These are phyloP conservation scores for Aquilaria yunnanensis DNA, from an alignment of 345 rosid genomes.

Conservation along the genomic window DNA sequence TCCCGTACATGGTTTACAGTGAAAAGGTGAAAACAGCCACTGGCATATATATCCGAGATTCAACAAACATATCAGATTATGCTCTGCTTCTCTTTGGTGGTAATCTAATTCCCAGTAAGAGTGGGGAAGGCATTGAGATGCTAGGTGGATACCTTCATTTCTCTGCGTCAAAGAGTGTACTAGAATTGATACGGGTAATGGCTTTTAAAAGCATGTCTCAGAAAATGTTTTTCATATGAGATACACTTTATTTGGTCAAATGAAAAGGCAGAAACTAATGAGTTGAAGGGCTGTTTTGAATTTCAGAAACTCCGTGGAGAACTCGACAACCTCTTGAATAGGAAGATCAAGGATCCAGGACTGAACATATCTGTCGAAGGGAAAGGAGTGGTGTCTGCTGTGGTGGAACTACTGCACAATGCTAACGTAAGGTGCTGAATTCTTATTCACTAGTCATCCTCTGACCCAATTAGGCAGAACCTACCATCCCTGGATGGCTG, in stretches of 20 bases:
- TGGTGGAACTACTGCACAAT: slow-evolving; percentile 69
- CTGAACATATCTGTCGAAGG: slow-evolving; percentile 73
- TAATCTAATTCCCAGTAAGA: slow-evolving; percentile 60
- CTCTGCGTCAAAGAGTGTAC: slow-evolving; percentile 72
- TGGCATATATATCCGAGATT: slow-evolving; percentile 70
- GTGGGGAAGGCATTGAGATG: slow-evolving; percentile 91
- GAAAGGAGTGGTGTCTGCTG: slow-evolving; percentile 84
- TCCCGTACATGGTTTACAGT: slow-evolving; percentile 87
- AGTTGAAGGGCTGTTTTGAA: not conserved
- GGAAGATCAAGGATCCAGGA: slow-evolving; percentile 86
- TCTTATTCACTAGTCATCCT: not conserved
- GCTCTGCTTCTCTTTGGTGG: slow-evolving; percentile 94
- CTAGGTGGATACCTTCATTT: slow-evolving; percentile 96
- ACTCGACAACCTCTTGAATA: slow-evolving; percentile 70
- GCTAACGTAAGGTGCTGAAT: slow-evolving; percentile 24
- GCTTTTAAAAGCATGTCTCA: not conserved
- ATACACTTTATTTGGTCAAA: not conserved
- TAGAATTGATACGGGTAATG: slow-evolving; percentile 71
- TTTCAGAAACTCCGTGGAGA: slow-evolving; percentile 72
- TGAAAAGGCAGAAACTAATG: not conserved
- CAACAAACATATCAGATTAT: slow-evolving; percentile 93
- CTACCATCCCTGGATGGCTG: no score
- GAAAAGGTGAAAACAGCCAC: slow-evolving; percentile 82
- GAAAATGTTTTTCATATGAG: not conserved
- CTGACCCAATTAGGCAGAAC: no score